Evolutionary conservation across 106 monocot genomes (phyloP), one percentile per base, ranked within the genome.

Genomic region (Dendrobium chrysotoxum): DNA sequence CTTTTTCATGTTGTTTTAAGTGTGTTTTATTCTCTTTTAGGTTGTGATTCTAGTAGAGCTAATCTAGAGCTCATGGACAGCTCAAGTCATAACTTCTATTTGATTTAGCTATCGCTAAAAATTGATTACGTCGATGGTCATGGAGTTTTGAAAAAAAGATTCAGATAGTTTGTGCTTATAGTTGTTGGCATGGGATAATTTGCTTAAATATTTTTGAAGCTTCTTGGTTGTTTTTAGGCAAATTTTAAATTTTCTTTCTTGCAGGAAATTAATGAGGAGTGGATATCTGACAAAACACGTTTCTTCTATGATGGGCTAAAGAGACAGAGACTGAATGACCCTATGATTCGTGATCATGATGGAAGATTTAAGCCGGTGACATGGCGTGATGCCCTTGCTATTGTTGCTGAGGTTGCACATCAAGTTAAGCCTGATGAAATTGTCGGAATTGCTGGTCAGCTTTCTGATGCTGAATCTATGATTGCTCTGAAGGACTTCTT

Each of bases 401-500:
- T 95, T 6, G 91, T 99, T 81, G 88, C 95, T 83, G 95, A 99
- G 83, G 93, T 93, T 82, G 84, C 85, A 67, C 89, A 90, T 79
- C 87, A 95, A 83, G 99, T 99, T 81, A 91, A 91, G 75, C 86
- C 95, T 66, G 87, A 95, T 77, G 99, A 99, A 87, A 99, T 99
- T 68, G 90, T 93, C 82, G 99, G 99, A 78, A 87, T 99, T 85
- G 99, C 99, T 73, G 99, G 99, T 2, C 85, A 88, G 76, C 95
- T 99, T 78, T 99, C 95, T 77, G 99, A 99, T 85, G 99, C 99
- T 71, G 99, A 99, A 84, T 99, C 99, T 65, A 99, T 99, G 99
- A 95, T 99, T 72, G 95, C 99, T 42, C 76, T 99, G 30, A 99
- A 99, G 86, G 99, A 99, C 88, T 89, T 99, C 41, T 64, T 99